Base-by-base conservation (phyloP, 2,329 filamentous ascomycete species). In the Aureobasidium sp. region DNA sequence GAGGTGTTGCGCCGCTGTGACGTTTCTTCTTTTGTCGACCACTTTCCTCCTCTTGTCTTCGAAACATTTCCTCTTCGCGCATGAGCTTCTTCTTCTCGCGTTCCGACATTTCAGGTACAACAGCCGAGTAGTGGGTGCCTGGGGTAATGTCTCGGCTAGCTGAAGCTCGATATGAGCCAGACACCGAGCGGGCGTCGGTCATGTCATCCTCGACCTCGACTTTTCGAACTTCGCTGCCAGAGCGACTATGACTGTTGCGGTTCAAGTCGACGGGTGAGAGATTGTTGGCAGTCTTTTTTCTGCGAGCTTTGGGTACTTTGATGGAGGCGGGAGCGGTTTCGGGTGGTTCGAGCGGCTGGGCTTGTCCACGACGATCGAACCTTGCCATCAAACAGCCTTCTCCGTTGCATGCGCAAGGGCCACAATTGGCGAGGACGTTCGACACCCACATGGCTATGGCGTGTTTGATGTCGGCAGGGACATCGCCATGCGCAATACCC, bases 371-470 rank as follows among this genome's bases (percentile, higher is more conserved):
- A 37, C 62, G 60, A 50, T 70, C 68, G 53, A 70, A 68, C 2
- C 62, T 58, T 6, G 59, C 58, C 63, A 70, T 64, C 19, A 57
- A 42, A 55, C 67, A 70, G 24, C 63, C 65, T 19, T 63, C 62
- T 4, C 65, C 63, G 54, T 85, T 79, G 66, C 87, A 91, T 4
- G 86, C 87, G 68, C 87, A 91, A 16, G 86, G 86, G 16, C 87
- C 87, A 61, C 88, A 86, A 64, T 90, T 86, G 16, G 85, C 85
- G 6, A 90, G 75, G 7, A 90, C 83, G 35, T 76, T 78, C 48
- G 82, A 77, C 6, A 88, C 79, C 80, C 84, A 88, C 14, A 76
- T 76, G 12, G 77, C 76, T 16, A 87, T 78, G 44, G 70, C 74
- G 21, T 74, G 72, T 56, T 83, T 40, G 29, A 53, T 48, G 24